Evolutionary conservation across 305 asterid species (phyloP).

Genomic region (Coffea humblotiana): DNA sequence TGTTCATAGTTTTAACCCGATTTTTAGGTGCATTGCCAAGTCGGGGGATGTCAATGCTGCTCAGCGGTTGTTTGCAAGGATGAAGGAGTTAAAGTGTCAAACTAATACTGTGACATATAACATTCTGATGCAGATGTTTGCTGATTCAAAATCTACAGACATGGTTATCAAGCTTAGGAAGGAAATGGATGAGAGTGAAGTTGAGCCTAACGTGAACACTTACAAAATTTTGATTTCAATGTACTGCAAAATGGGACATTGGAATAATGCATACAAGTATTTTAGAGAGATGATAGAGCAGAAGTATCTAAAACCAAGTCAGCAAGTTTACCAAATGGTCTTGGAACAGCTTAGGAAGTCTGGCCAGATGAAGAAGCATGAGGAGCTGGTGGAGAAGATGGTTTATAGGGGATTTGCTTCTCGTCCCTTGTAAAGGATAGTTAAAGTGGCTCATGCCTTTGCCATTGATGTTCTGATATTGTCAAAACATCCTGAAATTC

Average conservation of each 20-base stretch:
- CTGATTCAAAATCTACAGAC: constrained; percentile 66
- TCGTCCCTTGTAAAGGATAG: constrained; percentile 22
- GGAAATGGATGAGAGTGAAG: constrained; percentile 70
- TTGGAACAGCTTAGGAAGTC: constrained; percentile 72
- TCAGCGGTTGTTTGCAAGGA: constrained; percentile 58
- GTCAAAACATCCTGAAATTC: background rate
- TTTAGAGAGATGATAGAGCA: constrained; percentile 87
- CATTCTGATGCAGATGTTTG: constrained; percentile 86
- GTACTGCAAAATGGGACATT: constrained; percentile 87
- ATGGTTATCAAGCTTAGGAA: constrained; percentile 89
- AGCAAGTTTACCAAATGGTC: constrained; percentile 63
- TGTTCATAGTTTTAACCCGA: constrained; percentile 67
- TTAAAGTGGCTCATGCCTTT: background rate
- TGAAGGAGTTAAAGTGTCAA: constrained; percentile 67
- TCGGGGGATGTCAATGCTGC: constrained; percentile 79
- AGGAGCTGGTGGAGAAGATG: constrained; percentile 87
- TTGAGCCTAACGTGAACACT: constrained; percentile 80
- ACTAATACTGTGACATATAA: constrained; percentile 78
- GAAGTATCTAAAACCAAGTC: constrained; percentile 65
- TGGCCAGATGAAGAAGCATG: constrained; percentile 91
- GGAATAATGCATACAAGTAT: constrained; percentile 81
- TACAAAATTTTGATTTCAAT: constrained; percentile 65
- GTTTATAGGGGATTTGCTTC: constrained; percentile 57
- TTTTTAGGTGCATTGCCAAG: constrained; percentile 67
- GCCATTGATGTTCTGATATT: background rate